Conservation (phyloP, 2,329 filamentous ascomycete species). For the Penicillium sp. region DNA sequence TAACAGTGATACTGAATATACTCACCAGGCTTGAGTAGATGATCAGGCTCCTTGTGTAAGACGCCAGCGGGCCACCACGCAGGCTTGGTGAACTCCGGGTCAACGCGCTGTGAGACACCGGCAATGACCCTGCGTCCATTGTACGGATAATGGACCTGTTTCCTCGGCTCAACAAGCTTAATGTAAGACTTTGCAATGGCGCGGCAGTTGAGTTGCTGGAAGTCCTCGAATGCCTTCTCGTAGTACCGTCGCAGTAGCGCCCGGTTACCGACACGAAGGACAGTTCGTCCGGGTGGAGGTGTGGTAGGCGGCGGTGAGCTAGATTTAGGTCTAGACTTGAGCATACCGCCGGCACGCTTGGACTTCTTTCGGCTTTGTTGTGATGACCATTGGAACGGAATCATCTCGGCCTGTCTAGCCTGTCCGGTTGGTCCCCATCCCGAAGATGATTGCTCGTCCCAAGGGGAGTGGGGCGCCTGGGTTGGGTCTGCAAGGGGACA, state of each 20-base stretch:
- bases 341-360: slow-evolving; percentile 22
- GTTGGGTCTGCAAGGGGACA: slow-evolving; percentile 4
- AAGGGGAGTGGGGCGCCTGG: slow-evolving; percentile 8
- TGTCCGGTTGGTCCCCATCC: slow-evolving; percentile 27
- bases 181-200: slow-evolving; percentile 48
- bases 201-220: slow-evolving; percentile 49
- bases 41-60: slow-evolving; percentile 34
- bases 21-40: slow-evolving; percentile 34
- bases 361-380: slow-evolving; percentile 26
- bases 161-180: slow-evolving; percentile 48
- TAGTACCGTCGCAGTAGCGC: slow-evolving; percentile 38
- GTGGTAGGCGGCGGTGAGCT: slow-evolving; percentile 16
- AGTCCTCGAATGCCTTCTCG: slow-evolving; percentile 39
- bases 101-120: slow-evolving; percentile 30
- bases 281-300: slow-evolving; percentile 22
- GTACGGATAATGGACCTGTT: slow-evolving; percentile 50
- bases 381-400: slow-evolving; percentile 34
- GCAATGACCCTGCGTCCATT: slow-evolving; percentile 40
- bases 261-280: slow-evolving; percentile 30
- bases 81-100: slow-evolving; percentile 36
- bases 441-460: slow-evolving; percentile 14
- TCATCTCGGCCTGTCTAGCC: slow-evolving; percentile 23
- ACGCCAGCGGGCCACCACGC: slow-evolving; percentile 36
- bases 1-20: background rate
- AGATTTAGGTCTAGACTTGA: slow-evolving; percentile 18